Conservation (phyloP, 116 monocot genomes). For the Dioscorea cayenensis region DNA sequence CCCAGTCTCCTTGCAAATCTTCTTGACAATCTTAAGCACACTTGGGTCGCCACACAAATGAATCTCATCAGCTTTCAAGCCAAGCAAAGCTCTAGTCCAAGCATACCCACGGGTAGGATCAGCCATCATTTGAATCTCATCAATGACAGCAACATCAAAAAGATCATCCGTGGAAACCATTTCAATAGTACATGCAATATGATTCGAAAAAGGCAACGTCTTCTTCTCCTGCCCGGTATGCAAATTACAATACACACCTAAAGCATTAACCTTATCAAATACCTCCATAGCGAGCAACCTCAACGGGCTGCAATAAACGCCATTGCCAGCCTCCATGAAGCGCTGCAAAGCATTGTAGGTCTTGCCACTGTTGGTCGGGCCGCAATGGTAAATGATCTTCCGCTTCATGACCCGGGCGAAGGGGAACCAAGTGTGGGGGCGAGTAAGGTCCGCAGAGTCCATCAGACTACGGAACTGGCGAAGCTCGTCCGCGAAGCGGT, state of each 20-base stretch:
- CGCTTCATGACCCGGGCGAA: conserved; percentile 93
- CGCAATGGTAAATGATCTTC: conserved; percentile 83
- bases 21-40: conserved; percentile 63
- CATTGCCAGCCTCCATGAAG: conserved; percentile 67
- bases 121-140: conserved; percentile 94
- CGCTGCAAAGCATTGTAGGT: conserved; percentile 81
- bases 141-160: conserved; percentile 83
- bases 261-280: conserved; percentile 84
- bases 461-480: conserved; percentile 25
- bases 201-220: conserved; percentile 68
- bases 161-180: conserved; percentile 76
- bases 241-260: conserved; percentile 83
- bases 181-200: conserved; percentile 80
- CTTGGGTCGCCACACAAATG: conserved; percentile 96
- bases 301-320: conserved; percentile 85
- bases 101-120: conserved; percentile 70
- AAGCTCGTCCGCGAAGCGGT: conserved; percentile 44
- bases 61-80: conserved; percentile 91
- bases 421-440: conserved; percentile 91
- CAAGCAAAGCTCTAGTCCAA: conserved; percentile 84
- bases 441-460: conserved; percentile 69
- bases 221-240: conserved; percentile 90
- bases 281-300: conserved; percentile 96
- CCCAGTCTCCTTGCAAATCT: conserved; percentile 66
- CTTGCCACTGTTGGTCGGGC: conserved; percentile 97